Percentiles rank a stretch among this genome's conserved stretches.
Evolutionary conservation across 148 eudicot genomes (phyloP).

Genomic region (Chenopodium berlandieri): DNA sequence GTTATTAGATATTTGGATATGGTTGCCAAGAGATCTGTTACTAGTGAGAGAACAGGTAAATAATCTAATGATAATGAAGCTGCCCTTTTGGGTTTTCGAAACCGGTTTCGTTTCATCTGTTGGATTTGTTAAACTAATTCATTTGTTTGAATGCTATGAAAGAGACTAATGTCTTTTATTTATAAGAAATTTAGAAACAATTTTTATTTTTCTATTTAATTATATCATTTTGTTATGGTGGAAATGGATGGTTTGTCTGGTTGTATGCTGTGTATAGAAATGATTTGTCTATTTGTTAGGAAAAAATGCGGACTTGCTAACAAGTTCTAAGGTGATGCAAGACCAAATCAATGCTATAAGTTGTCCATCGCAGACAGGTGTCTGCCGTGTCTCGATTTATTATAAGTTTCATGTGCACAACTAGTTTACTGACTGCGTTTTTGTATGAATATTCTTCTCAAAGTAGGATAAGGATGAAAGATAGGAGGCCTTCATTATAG

Average conservation of each 20-base stretch:
- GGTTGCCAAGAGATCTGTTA: neutral
- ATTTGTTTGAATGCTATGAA: slow-evolving; percentile 2
- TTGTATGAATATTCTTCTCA: slow-evolving; percentile 15
- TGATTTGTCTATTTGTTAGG: slow-evolving; percentile 3
- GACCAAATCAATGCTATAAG: slow-evolving; percentile 32
- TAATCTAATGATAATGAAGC: slow-evolving; percentile 11
- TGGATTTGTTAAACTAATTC: slow-evolving; percentile 19
- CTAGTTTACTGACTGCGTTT: slow-evolving; percentile 22
- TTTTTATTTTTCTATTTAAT: neutral
- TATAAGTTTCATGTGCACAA: slow-evolving; percentile 23
- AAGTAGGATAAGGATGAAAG: slow-evolving; percentile 24
- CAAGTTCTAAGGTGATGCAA: slow-evolving; percentile 23
- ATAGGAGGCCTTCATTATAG: neutral
- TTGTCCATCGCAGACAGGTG: slow-evolving; percentile 14
- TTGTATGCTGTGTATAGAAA: neutral
- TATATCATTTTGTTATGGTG: neutral
- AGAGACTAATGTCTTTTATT: neutral
- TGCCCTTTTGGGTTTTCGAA: slow-evolving; percentile 18
- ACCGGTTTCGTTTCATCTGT: neutral
- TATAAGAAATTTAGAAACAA: neutral
- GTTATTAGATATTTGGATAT: neutral
- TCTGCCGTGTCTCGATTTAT: neutral
- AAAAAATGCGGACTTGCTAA: slow-evolving; percentile 17
- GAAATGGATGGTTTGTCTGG: slow-evolving; percentile 25
- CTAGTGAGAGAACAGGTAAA: slow-evolving; percentile 9